Evolutionary conservation across 164 flowering plant genomes (phyloP), one percentile per base, ranked within the genome.

Genomic region (Kalanchoe fedtschenkoi): DNA sequence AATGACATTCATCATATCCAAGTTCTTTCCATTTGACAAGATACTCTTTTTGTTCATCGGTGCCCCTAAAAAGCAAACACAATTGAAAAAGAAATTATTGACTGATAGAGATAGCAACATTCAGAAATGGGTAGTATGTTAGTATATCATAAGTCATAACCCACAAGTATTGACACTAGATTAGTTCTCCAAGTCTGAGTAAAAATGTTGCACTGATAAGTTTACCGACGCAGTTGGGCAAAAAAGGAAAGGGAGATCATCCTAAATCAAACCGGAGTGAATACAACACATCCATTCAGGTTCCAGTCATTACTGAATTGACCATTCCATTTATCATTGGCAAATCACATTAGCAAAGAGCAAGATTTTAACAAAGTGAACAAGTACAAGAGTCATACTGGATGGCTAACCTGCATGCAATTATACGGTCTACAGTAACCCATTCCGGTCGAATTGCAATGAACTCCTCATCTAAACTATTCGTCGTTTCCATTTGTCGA

Each of bases 11-110:
- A 68, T 95, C 97, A 74, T 95, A 91, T 4, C 76, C 9, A 66
- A 95, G 96, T 62, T 91, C 97, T 74, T 91, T 91, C 83, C 86
- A 95, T 72, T 95, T 95, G 34, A 95, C 97, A 73, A 87, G 73
- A 76, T 89, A 91, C 74, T 95, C 95, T 72, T 81, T 90, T 66
- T 83, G 86, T 47, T 76, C 83, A 64, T 79, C 87, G 44, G 64
- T 69, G 47, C 63, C 83, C 81, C 97, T 91, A 78, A 32, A 34
- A 68, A 55, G 54, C 51, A 38, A 66, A 15, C 14, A 70, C 44
- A 26, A n/a, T n/a, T n/a, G n/a, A n/a, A n/a, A n/a, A n/a, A n/a
- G n/a, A n/a, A n/a, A n/a, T n/a, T n/a, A n/a, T n/a, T n/a, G n/a
- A n/a, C n/a, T n/a, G n/a, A n/a, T n/a, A n/a, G n/a, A n/a, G 56